Base-by-base conservation (phyloP, 768 basidiomycete genomes). In the Mycena filopes region DNA sequence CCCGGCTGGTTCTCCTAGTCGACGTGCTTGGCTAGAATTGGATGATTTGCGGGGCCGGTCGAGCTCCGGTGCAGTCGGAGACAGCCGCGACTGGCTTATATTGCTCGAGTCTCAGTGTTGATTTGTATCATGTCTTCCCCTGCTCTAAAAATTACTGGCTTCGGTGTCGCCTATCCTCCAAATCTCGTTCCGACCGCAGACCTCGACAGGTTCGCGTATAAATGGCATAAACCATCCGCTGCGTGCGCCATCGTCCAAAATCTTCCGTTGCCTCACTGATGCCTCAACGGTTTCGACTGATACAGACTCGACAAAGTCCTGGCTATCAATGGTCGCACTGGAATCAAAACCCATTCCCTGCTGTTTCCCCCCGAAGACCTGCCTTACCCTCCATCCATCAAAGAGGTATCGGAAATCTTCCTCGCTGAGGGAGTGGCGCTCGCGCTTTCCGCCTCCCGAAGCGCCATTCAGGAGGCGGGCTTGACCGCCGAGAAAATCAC, bases 121-220 rank as follows among this genome's bases (percentile, higher is more conserved):
- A 7, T 12, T 33, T 7, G 33, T 87, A 46, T 25, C 38, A 64
- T 64, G 48, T 31, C 62, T 26, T 31, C 62, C n/a, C 87, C 9
- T 77, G 75, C 20, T 84, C 83, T 66, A 16, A 60, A 50, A 51
- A 46, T 66, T 15, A 66, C 65, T 49, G 65, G 65, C 13, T 26
- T 66, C n/a, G 65, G 58, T 11, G n/a, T 60, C 11, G 65, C 65
- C 20, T 61, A 60, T 25, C 65, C 65, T 20, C 40, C 51, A 7
- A n/a, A 46, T 38, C 25, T 29, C 3, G 54, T 40, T 1, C 58
- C 65, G 5, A 16, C 31, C 1, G 59, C 25, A 4, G 58, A 60
- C 13, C 47, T 60, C 20, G 53, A 60, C 1, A 55, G 60, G 40
- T 4, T 50, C 2, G 65, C 60, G 26, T 61, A 62, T 28, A 61